Evolutionary conservation across 2,329 filamentous ascomycete genomes (phyloP).

Genomic region (Aspergillus costaricaensis): DNA sequence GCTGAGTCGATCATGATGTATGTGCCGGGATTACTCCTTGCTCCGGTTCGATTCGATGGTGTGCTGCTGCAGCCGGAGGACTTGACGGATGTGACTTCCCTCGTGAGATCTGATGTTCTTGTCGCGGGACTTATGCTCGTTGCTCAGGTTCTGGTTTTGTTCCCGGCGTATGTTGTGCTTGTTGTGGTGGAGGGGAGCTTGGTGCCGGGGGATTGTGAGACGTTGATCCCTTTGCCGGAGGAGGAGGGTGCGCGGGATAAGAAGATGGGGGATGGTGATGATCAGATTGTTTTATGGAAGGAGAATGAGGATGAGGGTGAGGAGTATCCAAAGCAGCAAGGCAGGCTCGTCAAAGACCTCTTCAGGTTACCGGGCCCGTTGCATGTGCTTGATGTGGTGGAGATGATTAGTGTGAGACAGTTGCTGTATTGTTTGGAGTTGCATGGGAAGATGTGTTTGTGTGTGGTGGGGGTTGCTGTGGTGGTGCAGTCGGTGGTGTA

Average conservation of each 20-base stretch:
- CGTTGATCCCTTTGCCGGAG: background rate
- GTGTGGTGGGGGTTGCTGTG: background rate
- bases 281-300: too few relatives aligned
- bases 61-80: background rate
- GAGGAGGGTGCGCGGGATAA: too few relatives aligned
- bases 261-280: background rate
- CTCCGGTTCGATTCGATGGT: background rate
- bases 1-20: constrained; percentile 2
- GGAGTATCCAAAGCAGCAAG: too few relatives aligned
- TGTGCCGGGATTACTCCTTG: background rate
- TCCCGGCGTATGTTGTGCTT: constrained; percentile 4
- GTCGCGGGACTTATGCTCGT: constrained; percentile 1
- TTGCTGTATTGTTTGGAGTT: constrained; percentile 8
- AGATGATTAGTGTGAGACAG: constrained; percentile 1
- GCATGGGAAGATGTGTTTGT: constrained; percentile 13
- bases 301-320: too few relatives aligned
- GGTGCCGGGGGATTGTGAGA: constrained; percentile 1
- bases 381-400: too few relatives aligned
- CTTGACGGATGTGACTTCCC: background rate
- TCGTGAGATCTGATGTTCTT: constrained; percentile 1
- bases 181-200: constrained; percentile 2
- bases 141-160: background rate
- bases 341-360: too few relatives aligned
- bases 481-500: background rate
- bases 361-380: too few relatives aligned